Evolutionary conservation across 2,329 filamentous ascomycete species (phyloP), one percentile per base, ranked within the genome.

Genomic region (Colletotrichum spaethianum): DNA sequence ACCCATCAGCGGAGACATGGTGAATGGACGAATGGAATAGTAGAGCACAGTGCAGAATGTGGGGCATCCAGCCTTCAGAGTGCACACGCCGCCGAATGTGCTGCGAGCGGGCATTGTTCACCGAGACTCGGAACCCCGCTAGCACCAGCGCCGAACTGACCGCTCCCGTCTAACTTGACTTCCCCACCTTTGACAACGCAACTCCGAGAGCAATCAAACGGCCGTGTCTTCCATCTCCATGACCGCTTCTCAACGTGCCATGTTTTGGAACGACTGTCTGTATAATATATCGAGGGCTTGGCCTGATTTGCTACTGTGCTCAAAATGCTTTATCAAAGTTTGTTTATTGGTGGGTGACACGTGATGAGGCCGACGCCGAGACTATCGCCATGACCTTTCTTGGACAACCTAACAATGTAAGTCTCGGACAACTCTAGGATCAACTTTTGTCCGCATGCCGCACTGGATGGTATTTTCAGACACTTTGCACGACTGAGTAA

Each of bases 91-190:
- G 42, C 65, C 38, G 59, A 56, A 55, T 33, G n/a, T 23, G 55
- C n/a, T 40, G 53, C 65, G 53, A 44, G 59, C 65, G 46, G 53
- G 65, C 65, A 60, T 50, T 59, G 18, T 72, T 69, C 57, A 63
- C 64, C 59, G 65, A 72, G 59, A 72, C 60, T 72, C 59, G 60
- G 70, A 72, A 70, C 66, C 65, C 70, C 60, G 60, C 70, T 48
- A 61, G 56, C 56, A 42, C 46, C 62, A 55, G 8, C 36, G n/a
- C 33, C 53, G 44, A 53, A 14, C 63, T 66, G 42, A 70, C 62
- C 63, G 63, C 63, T 62, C 42, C 63, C 63, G 68, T 62, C 56
- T 46, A n/a, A 40, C 50, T 23, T 23, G 46, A 48, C 11, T 70
- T 48, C 63, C 48, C 68, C 68, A 60, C 46, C 26, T 60, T 70